A percentile compares a stretch with the other conserved stretches of the same genome.
These are phyloP conservation scores for Aphanomyces astaci DNA, from an alignment of 352 stramenopile species.

Conservation along the genomic window DNA sequence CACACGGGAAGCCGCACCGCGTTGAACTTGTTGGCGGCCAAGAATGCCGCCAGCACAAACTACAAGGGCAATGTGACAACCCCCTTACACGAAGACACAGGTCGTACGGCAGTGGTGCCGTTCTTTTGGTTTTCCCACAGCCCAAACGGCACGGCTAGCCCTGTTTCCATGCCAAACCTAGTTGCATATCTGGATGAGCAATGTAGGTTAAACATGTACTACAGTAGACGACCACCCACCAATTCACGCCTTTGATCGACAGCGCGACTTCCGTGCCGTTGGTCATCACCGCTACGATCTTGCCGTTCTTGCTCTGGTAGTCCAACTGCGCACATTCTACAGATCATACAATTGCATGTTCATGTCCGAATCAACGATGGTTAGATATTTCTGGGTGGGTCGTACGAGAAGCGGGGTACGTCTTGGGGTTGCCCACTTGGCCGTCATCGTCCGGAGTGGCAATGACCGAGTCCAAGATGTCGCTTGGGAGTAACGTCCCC, in stretches of 20 bases:
- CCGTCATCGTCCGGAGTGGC: conserved; percentile 24
- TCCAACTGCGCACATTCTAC: conserved; percentile 42
- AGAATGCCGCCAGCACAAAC: conserved; percentile 53
- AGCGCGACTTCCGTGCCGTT: conserved; percentile 52
- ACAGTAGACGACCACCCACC: too few relatives aligned
- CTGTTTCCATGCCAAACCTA: conserved; percentile 59
- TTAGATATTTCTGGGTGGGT: neutral
- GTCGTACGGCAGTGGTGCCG: conserved; percentile 38
- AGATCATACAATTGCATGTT: too few relatives aligned
- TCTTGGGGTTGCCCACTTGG: conserved; percentile 27
- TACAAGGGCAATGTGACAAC: neutral
- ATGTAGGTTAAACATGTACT: too few relatives aligned
- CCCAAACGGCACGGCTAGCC: conserved; percentile 39
- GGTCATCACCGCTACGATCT: conserved; percentile 33
- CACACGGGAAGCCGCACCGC: conserved; percentile 49
- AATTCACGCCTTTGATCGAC: conserved; percentile 57
- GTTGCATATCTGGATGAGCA: neutral
- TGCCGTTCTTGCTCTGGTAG: conserved; percentile 52
- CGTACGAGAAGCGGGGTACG: conserved; percentile 14
- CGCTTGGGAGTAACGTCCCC: neutral
- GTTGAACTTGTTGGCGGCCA: conserved; percentile 66
- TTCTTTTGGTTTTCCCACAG: conserved; percentile 62
- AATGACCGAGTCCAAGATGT: conserved; percentile 16
- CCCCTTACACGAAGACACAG: too few relatives aligned
- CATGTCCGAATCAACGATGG: too few relatives aligned